Evolutionary conservation across 148 eudicot genomes (phyloP).

Genomic region (Polygonum maritimum): DNA sequence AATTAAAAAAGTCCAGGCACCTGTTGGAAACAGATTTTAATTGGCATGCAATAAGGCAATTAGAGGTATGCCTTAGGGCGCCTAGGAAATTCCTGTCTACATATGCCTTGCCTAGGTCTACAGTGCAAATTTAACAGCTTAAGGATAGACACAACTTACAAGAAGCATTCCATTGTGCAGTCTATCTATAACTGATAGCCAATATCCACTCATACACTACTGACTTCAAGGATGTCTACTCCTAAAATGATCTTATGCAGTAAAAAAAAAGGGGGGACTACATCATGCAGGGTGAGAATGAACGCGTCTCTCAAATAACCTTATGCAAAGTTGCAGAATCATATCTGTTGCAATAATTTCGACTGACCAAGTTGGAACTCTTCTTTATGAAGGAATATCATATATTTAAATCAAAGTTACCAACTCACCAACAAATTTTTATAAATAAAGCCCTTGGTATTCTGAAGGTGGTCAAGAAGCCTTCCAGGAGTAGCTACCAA

Average conservation of each 20-base stretch:
- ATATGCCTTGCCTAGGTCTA: too few species aligned
- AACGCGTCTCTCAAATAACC: not conserved
- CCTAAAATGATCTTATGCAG: not conserved
- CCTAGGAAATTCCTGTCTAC: too few species aligned
- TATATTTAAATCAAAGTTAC: not conserved
- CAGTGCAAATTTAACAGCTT: not conserved
- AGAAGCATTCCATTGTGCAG: not conserved
- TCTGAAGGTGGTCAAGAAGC: slow-evolving; percentile 85
- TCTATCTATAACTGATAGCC: not conserved
- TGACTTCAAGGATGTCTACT: not conserved
- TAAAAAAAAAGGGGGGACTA: not conserved
- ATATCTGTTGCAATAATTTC: not conserved
- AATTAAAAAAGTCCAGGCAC: too few species aligned
- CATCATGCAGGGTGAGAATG: not conserved
- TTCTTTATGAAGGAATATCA: not conserved
- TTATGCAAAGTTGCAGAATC: not conserved
- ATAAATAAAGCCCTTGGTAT: slow-evolving; percentile 71
- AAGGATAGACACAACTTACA: not conserved
- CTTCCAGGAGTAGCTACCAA: slow-evolving; percentile 91
- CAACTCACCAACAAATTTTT: slow-evolving; percentile 60
- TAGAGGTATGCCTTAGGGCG: too few species aligned
- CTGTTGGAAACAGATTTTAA: too few species aligned
- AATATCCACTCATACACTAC: not conserved
- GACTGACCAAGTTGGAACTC: not conserved
- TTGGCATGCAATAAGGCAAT: too few species aligned